phyloP scores from a whole-genome alignment of 2,329 filamentous ascomycete genomes.

The Penicillium paneum region DNA sequence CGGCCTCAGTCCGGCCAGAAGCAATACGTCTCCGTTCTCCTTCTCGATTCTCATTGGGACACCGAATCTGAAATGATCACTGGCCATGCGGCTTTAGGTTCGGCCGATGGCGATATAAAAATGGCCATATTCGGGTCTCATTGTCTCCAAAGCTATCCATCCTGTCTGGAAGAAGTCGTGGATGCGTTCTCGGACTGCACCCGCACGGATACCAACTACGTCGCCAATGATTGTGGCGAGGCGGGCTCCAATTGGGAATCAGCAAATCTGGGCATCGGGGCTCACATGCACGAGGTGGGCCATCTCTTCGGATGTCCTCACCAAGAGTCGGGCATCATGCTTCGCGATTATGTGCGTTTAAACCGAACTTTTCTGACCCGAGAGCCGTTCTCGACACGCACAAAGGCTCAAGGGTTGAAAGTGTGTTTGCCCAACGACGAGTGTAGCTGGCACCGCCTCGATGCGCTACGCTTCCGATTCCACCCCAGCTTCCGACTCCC shows the following conservation, averaged over 20 bases:
- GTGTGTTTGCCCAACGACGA: conserved; percentile 74
- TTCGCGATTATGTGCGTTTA: conserved; percentile 78
- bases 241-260: conserved; percentile 91
- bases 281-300: conserved; percentile 85
- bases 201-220: conserved; percentile 72
- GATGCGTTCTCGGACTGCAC: conserved; percentile 89
- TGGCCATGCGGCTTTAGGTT: conserved; percentile 82
- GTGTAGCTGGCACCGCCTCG: conserved; percentile 86
- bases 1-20: conserved; percentile 71
- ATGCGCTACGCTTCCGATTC: conserved; percentile 80
- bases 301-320: conserved; percentile 88
- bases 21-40: conserved; percentile 80
- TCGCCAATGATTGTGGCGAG: conserved; percentile 83
- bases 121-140: conserved; percentile 92
- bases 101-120: conserved; percentile 67
- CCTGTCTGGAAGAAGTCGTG: conserved; percentile 83
- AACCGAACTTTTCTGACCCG: conserved; percentile 78
- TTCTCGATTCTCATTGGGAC: conserved; percentile 90
- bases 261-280: conserved; percentile 90
- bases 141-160: conserved; percentile 84
- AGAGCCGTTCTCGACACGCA: conserved; percentile 83
- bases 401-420: conserved; percentile 73
- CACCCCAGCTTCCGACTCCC: conserved; percentile 88
- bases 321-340: conserved; percentile 88
- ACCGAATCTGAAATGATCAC: conserved; percentile 64